Evolutionary conservation across 768 basidiomycete species (phyloP).

Genomic region (Daedaleopsis sinensis): DNA sequence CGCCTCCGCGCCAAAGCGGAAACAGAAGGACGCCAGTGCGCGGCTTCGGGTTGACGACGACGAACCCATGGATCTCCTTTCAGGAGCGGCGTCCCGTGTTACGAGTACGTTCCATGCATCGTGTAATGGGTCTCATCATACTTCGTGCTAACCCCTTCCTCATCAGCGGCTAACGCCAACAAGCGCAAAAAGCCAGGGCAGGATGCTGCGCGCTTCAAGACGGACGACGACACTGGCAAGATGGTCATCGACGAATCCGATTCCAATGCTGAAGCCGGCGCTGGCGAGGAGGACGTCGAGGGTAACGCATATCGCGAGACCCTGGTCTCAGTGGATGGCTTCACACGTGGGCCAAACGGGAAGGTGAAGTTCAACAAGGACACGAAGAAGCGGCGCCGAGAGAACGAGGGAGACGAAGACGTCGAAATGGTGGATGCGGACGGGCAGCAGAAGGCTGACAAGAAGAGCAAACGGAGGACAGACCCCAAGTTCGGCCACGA

Average conservation of each 20-base stretch:
- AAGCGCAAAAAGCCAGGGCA: slow-evolving; percentile 80
- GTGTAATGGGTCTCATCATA: neutral
- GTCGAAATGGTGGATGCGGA: slow-evolving; percentile 80
- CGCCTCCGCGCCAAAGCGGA: slow-evolving; percentile 34
- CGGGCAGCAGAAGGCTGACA: slow-evolving; percentile 34
- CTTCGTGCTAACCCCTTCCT: neutral
- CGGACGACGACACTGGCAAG: slow-evolving; percentile 80
- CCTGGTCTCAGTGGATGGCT: slow-evolving; percentile 86
- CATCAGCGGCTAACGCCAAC: slow-evolving; percentile 40
- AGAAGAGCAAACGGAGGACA: slow-evolving; percentile 57
- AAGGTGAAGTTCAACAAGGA: slow-evolving; percentile 95
- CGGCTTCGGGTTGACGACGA: slow-evolving; percentile 87
- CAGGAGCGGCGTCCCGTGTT: slow-evolving; percentile 71
- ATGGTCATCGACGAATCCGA: slow-evolving; percentile 69
- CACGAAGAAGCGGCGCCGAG: slow-evolving; percentile 87
- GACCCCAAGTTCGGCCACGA: slow-evolving; percentile 75
- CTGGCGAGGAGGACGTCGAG: slow-evolving; percentile 50
- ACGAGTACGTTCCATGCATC: slow-evolving; percentile 55
- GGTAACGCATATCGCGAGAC: slow-evolving; percentile 86
- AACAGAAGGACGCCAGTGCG: slow-evolving; percentile 47
- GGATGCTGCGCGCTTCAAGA: slow-evolving; percentile 86
- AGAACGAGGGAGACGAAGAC: slow-evolving; percentile 58
- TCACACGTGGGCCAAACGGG: slow-evolving; percentile 82
- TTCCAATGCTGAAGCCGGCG: slow-evolving; percentile 47
- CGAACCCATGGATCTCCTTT: slow-evolving; percentile 93